Evolutionary conservation across 2,329 filamentous ascomycete species (phyloP).

Genomic region (Nannizzia gypsea): DNA sequence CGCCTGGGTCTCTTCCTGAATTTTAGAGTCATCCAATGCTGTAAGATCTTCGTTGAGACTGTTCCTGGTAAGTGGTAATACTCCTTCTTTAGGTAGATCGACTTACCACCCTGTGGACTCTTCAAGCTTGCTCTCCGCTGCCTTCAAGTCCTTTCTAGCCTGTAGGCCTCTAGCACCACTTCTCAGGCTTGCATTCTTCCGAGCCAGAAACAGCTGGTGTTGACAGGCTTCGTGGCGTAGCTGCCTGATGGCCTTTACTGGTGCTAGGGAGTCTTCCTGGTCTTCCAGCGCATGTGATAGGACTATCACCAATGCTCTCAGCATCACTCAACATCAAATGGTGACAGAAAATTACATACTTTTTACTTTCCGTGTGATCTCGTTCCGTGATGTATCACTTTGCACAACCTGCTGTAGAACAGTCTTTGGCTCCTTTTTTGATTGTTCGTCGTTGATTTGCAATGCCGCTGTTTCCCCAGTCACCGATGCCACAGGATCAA

Average conservation of each 20-base stretch:
- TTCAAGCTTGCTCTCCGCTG: slow-evolving; percentile 54
- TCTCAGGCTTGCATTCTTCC: slow-evolving; percentile 60
- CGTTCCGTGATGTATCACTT: slow-evolving; percentile 39
- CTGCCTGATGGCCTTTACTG: slow-evolving; percentile 49
- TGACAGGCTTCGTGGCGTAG: slow-evolving; percentile 52
- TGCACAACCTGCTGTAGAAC: slow-evolving; percentile 57
- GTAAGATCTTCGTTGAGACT: slow-evolving; percentile 42
- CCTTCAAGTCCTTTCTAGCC: slow-evolving; percentile 61
- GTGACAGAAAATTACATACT: slow-evolving; percentile 29
- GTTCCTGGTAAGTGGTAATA: neutral
- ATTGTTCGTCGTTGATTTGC: neutral
- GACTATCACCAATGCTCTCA: slow-evolving; percentile 24
- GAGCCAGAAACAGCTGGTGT: slow-evolving; percentile 53
- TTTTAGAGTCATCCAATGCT: slow-evolving; percentile 44
- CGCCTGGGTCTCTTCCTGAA: slow-evolving; percentile 56
- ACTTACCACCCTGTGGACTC: slow-evolving; percentile 44
- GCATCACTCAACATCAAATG: neutral
- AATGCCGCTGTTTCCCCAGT: neutral
- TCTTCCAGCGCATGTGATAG: slow-evolving; percentile 51
- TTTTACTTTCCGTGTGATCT: slow-evolving; percentile 49
- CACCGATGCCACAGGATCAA: neutral
- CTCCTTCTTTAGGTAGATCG: neutral
- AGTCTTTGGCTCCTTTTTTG: slow-evolving; percentile 25
- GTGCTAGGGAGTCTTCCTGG: slow-evolving; percentile 43
- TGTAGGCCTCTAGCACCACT: slow-evolving; percentile 65